A percentile compares a stretch with the other conserved stretches of the same genome.
phyloP scores from a whole-genome alignment of 805 yeast genomes.

The Myxozyma udenii region DNA sequence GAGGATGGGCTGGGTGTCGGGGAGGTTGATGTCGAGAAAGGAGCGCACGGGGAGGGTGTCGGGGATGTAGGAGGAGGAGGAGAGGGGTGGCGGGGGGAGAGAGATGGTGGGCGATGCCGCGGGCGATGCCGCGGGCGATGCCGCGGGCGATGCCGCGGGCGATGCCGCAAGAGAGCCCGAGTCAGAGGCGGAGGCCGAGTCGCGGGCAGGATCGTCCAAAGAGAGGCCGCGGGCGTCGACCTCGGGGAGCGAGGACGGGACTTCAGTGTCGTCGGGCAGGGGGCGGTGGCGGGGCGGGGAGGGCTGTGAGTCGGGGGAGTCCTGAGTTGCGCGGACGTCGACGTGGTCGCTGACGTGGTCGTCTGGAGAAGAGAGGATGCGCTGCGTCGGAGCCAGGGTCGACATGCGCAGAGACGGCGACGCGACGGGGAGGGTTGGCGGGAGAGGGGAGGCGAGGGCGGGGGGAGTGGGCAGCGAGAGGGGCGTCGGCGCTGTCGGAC shows the following conservation, averaged over 20 bases:
- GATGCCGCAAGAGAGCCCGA: too few relatives aligned
- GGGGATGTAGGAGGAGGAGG: background rate
- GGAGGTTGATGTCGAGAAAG: slow-evolving; percentile 1
- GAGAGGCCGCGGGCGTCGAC: background rate
- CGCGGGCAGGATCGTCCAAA: too few relatives aligned
- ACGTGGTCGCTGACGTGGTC: background rate
- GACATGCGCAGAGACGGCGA: background rate
- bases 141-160: too few relatives aligned
- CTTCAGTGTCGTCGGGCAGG: background rate
- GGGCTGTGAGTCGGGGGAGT: background rate
- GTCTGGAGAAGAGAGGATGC: background rate
- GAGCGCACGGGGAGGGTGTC: background rate
- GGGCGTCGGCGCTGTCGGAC: background rate
- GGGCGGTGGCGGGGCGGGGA: background rate
- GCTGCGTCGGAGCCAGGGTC: background rate
- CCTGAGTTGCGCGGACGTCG: background rate
- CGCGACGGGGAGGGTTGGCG: background rate
- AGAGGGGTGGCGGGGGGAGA: background rate
- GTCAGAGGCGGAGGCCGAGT: too few relatives aligned
- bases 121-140: too few relatives aligned
- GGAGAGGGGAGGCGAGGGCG: background rate
- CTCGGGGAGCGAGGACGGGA: background rate
- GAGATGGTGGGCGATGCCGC: background rate
- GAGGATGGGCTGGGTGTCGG: slow-evolving; percentile 6
- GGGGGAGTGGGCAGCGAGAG: background rate